Evolutionary conservation across 2,329 filamentous ascomycete genomes (phyloP), one percentile per base, ranked within the genome.

Genomic region (Apiospora rasikravindrae): DNA sequence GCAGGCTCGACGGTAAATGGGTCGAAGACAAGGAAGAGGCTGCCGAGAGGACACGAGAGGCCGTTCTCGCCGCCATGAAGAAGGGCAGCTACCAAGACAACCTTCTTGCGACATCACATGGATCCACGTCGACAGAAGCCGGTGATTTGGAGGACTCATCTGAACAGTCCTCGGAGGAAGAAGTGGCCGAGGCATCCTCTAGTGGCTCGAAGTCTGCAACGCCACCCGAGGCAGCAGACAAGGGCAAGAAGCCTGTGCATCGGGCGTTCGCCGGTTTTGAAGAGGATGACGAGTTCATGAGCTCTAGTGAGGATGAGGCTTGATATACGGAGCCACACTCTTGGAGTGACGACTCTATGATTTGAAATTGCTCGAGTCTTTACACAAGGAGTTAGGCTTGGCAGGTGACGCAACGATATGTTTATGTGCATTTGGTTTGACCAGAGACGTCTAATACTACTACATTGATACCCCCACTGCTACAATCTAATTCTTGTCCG

Each of bases 11-110:
- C 78, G 94, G 94, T 0, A 93, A 96, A 80, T 99, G 96, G 95
- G 91, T 98, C 53, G 96, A 99, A 81, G 93, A 94, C 75, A 98
- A 97, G 82, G 95, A 98, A 77, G 95, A 98, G 80, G 93, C 93
- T 37, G 92, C 90, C 75, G 94, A 97, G 84, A 92, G 93, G 81
- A 96, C 95, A 0, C 86, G 93, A 53, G 91, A 94, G 76, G 93
- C 93, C 3, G 93, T 96, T 7, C 79, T 93, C 61, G 89, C 88
- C 68, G 92, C 90, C 10, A 91, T 95, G 85, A 91, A 90, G 82
- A 85, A 87, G 22, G 90, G 90, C 2, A 85, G 86, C 70, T 90
- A 88, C 78, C 89, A 86, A 74, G 91, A 92, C 83, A 90, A 90
- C 75, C 77, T 90, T 75, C 77, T 90, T 7, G 83, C 83, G 77